Base-by-base conservation (phyloP, 2,329 filamentous ascomycete species). In the Emmonsiellopsis sp. region DNA sequence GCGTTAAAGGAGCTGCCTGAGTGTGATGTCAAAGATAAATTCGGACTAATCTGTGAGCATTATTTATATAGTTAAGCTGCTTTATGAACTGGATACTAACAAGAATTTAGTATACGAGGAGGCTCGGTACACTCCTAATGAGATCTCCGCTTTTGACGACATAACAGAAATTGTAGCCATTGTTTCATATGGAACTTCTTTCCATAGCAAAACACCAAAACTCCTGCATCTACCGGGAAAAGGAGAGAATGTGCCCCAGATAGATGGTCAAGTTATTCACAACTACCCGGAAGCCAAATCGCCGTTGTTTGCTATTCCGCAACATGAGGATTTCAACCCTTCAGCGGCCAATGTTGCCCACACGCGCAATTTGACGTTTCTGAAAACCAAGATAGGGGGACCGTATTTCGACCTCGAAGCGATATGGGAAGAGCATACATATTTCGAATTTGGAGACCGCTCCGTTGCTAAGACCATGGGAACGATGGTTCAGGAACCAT, bases 371-470 rank as follows among this genome's bases (percentile, higher is more conserved):
- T 68, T 89, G 2, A 70, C 75, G 0, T 87, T 87, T 58, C 62
- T 90, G 7, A 89, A 88, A 62, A 76, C 76, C 5, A 70, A 78
- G 1, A 69, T 86, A 2, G 71, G 72, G 0, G 87, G 86, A 0
- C 86, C 86, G 0, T 79, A 76, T 56, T 89, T 90, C 62, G 84
- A 90, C 59, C 78, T 91, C 7, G 87, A 91, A 63, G 77, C 78
- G 1, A 83, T 90, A 48, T 92, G 87, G 87, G 85, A 89, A 7
- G 85, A 90, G 67, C 86, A 92, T 65, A 86, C 84, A 0, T 76
- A 77, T 43, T 85, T 79, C 59, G 85, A 90, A 64, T 91, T 91
- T 64, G 80, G 68, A 1, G 80, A 83, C 53, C 77, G 85, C 9
- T 81, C 80, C 2, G 85, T 89, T 0, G 81, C 82, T 57, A 79